Percentiles rank a stretch among this genome's conserved stretches.
These are phyloP conservation scores for Tillandsia leiboldiana DNA, from an alignment of 176 grass and related monocot genomes.

Conservation along the genomic window DNA sequence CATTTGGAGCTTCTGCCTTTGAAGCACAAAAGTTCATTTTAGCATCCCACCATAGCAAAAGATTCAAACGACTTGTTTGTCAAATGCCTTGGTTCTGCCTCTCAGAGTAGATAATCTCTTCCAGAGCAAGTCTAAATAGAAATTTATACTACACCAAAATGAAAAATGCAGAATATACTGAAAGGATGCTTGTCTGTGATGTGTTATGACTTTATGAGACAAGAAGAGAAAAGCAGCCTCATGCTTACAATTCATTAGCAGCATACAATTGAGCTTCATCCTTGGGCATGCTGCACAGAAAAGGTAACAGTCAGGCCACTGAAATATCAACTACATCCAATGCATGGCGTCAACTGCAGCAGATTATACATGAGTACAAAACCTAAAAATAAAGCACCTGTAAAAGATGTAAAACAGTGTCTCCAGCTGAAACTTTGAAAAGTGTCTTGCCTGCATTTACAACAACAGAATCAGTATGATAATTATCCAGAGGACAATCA, in stretches of 20 bases:
- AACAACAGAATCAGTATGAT: conserved; percentile 30
- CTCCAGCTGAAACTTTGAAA: conserved; percentile 47
- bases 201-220: conserved; percentile 9
- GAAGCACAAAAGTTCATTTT: no score
- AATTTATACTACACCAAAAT: neutral
- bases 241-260: conserved; percentile 79
- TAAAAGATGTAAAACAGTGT: conserved; percentile 96
- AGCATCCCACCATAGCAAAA: no score
- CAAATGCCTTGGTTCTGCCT: no score
- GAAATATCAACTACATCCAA: conserved; percentile 13
- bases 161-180: neutral
- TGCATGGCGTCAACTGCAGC: neutral
- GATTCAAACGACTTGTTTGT: no score
- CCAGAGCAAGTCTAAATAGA: no score
- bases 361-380: conserved; percentile 8
- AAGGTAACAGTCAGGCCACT: conserved; percentile 14
- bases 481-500: conserved; percentile 5
- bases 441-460: conserved; percentile 58
- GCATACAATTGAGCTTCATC: conserved; percentile 92
- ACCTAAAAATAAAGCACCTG: conserved; percentile 40
- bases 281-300: conserved; percentile 79
- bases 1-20: no score
- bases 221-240: neutral
- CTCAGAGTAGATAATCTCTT: no score
- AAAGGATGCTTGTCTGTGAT: neutral